A percentile compares a stretch with the other conserved stretches of the same genome.
These are phyloP conservation scores for Dactylonectria estremocensis DNA, from an alignment of 2,329 filamentous ascomycete genomes.

Conservation along the genomic window DNA sequence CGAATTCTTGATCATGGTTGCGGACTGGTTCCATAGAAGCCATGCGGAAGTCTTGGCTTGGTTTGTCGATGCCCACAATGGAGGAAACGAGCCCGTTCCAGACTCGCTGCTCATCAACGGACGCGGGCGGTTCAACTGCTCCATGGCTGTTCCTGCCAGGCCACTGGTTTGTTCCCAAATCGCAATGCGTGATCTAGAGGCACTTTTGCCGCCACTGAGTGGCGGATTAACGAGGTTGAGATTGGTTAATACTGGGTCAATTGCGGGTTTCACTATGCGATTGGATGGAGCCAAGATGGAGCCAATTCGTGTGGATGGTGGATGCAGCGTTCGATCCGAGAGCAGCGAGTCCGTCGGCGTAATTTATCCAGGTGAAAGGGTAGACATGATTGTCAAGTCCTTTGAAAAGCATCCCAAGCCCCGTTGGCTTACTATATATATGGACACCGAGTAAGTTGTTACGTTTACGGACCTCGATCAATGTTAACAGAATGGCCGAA, in stretches of 20 bases:
- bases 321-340: not conserved
- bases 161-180: conserved; percentile 32
- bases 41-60: conserved; percentile 53
- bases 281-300: no score
- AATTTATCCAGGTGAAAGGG: conserved; percentile 8
- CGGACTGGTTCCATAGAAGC: conserved; percentile 55
- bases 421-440: no score
- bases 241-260: conserved; percentile 10
- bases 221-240: not conserved
- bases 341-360: not conserved
- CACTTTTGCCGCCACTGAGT: not conserved
- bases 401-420: not conserved
- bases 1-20: conserved; percentile 67
- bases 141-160: conserved; percentile 46
- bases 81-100: conserved; percentile 60
- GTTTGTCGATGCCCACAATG: conserved; percentile 47
- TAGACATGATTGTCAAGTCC: conserved; percentile 4
- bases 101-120: conserved; percentile 56
- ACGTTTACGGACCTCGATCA: not conserved
- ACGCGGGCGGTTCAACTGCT: conserved; percentile 49
- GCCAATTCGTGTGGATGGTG: no score
- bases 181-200: not conserved
- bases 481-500: no score
- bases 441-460: conserved; percentile 10
- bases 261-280: conserved; percentile 14